Base-by-base conservation (phyloP, 495 filamentous ascomycete species). In the Cryomyces antarcticus region DNA sequence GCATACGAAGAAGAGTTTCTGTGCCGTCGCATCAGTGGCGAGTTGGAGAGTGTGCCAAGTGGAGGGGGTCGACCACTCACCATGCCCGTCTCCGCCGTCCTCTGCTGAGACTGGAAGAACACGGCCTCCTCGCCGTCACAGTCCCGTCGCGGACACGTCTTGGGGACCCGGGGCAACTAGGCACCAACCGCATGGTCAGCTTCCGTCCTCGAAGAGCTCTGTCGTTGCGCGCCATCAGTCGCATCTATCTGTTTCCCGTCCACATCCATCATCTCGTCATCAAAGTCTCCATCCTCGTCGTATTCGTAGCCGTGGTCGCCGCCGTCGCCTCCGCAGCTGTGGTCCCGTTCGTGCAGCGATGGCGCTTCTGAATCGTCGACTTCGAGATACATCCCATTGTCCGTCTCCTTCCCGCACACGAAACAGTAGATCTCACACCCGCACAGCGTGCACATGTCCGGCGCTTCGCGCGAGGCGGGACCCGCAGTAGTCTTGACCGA, bases 1-100 rank as follows among this genome's bases (percentile, higher is more conserved):
- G 66, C 89, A 97, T 37, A 96, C 89, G 58, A 85, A 94, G 62
- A 93, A 97, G 9, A 97, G 72, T 86, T 87, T 94, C 87, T 96
- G 48, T 35, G 43, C 31, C 17, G 17, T 24, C 17, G 17, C 10
- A 42, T 9, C 7, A 5, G 5, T 30, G 35, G 17, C 10, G 34
- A 29, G 30, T 31, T 28, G 30, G 11, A 17, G 36, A 11, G 37
- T 24, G 17, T 24, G 17, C 17, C 17, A 24, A 24, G 5, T 39
- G 24, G 44, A 47, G 17, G n/a, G 13, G 34, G n/a, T 9, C 47
- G 24, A 27, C 37, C 43, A 41, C 29, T 71, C 56, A 96, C 89
- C 89, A 97, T 97, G 61, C 92, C 92, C 6, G 92, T 97, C 59
- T 95, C 86, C 10, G 85, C 80, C 41, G 78, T 92, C 54, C 92